Evolutionary conservation across 352 stramenopile species (phyloP), one percentile per base, ranked within the genome.

Genomic region (Phytophthora crassamura): DNA sequence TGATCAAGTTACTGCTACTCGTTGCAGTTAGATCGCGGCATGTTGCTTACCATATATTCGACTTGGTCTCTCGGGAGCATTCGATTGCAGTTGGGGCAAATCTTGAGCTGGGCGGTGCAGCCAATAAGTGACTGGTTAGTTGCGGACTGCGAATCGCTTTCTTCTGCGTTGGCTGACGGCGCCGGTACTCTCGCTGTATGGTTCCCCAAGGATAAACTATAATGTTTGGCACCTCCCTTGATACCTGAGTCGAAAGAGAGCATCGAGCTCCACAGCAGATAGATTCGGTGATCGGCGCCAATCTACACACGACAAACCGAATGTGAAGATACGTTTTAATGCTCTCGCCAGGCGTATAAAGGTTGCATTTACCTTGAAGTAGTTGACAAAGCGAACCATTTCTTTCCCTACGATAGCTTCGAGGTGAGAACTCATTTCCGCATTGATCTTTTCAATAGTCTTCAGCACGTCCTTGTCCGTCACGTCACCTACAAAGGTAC

Each of bases 231-330:
- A 45, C 76, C 80, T 3, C 74, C 67, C 36, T 75, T 84, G 0
- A 41, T 49, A 11, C 53, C 69, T 16, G 65, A 49, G 43, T 91
- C 82, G 36, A 91, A 91, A 1, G 80, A 88, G 7, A 93, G 48
- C 77, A 88, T 84, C 18, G 84, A 72, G 56, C 76, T 83, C 80
- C 82, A 93, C 33, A 91, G 33, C n/a, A 93, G 57, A 34, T 90
- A 93, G 33, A 93, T 75, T 20, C 73, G 80, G n/a, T 78, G 63
- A 33, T 90, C 81, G 11, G 69, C 65, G 9, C 84, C 84, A 42
- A 87, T 67, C 82, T 91, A 57, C 14, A 40, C 7, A 33, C 11
- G 52, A 25, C 1, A 51, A 22, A 0, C 45, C 12, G 10, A 53
- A 30, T 58, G 38, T 67, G 10, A 71, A 35, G 7, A 15, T 30